Conservation (phyloP, 2,329 filamentous ascomycete genomes). For the Penicillium fuscoglaucum region DNA sequence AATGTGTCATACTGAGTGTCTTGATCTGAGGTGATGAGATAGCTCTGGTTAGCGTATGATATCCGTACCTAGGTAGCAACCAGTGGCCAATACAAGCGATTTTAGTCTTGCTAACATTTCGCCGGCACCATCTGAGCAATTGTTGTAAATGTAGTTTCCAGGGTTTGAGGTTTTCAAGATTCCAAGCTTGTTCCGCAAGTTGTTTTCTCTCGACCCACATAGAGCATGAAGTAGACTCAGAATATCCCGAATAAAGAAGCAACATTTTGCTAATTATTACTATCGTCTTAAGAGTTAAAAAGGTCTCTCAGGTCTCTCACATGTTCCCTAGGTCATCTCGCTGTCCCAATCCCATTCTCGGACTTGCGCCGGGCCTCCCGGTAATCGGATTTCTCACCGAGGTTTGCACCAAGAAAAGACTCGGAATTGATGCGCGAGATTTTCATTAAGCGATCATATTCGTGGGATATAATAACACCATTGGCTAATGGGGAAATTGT, state of each 20-base stretch:
- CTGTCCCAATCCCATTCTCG: slow-evolving; percentile 18
- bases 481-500: slow-evolving; percentile 8
- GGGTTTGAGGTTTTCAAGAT: not conserved
- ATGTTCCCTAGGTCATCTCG: not conserved
- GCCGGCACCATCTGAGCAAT: not conserved
- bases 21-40: slow-evolving; percentile 14
- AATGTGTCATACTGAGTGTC: slow-evolving; percentile 19
- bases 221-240: not conserved
- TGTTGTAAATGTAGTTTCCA: not conserved
- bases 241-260: not conserved
- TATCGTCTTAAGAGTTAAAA: not conserved
- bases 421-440: slow-evolving; percentile 34
- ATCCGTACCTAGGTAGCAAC: slow-evolving; percentile 4
- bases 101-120: not conserved
- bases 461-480: not conserved
- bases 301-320: not conserved
- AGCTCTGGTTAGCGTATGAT: slow-evolving; percentile 6
- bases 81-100: slow-evolving; percentile 11
- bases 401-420: not conserved
- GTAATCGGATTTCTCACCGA: slow-evolving; percentile 34
- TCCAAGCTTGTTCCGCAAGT: not conserved
- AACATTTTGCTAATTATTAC: not conserved
- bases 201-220: not conserved
- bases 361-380: slow-evolving; percentile 34
- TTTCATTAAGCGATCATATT: not conserved